These are phyloP conservation scores for Rhododendron vialii DNA, from an alignment of 148 eudicot species.

Conservation along the genomic window DNA sequence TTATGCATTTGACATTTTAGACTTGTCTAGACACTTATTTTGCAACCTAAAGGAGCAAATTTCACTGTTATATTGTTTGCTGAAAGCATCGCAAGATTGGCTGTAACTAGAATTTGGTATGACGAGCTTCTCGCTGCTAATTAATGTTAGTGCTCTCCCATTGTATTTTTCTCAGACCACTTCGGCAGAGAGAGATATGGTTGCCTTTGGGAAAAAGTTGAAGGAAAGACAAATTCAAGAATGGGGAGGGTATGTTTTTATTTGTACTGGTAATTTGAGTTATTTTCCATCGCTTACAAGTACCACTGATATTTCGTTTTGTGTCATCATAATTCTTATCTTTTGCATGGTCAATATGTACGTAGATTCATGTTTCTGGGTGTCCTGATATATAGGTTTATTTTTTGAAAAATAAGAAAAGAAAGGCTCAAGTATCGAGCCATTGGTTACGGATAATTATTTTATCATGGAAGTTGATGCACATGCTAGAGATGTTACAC, in stretches of 20 bases:
- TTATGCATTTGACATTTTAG: background rate
- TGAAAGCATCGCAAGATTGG: background rate
- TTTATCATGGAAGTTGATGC: background rate
- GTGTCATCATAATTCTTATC: background rate
- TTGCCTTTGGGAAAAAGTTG: constrained; percentile 90
- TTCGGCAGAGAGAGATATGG: constrained; percentile 44
- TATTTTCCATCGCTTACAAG: background rate
- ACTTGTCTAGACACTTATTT: background rate
- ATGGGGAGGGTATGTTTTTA: constrained; percentile 76
- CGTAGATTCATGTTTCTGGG: background rate
- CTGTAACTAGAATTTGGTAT: background rate
- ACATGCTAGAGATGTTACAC: background rate
- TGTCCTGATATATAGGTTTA: background rate
- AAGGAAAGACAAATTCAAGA: constrained; percentile 85
- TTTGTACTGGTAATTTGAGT: background rate
- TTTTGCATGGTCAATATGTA: background rate
- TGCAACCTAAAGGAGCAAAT: background rate
- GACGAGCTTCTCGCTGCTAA: background rate
- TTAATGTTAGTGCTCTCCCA: background rate
- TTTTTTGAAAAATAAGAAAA: background rate
- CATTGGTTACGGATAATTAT: background rate
- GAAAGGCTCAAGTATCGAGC: background rate
- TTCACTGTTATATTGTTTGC: background rate
- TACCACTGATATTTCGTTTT: background rate
- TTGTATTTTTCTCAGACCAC: background rate